Evolutionary conservation across 2,329 filamentous ascomycete genomes (phyloP), one percentile per base, ranked within the genome.

Genomic region (Sphaerostilbella broomeana): DNA sequence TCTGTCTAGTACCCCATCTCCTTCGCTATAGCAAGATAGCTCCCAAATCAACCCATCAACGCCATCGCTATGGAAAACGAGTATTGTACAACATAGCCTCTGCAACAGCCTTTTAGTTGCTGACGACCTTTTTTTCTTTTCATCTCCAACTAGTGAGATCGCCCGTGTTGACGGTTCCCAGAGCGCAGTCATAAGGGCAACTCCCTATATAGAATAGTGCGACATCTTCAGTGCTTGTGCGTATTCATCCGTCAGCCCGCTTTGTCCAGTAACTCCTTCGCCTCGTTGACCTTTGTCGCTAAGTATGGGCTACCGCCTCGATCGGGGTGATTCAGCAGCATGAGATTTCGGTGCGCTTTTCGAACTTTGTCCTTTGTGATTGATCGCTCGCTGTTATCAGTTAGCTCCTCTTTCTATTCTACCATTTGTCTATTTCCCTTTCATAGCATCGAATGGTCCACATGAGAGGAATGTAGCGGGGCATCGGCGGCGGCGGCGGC

Each of bases 271-370:
- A 97, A 78, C 61, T 97, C 90, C 65, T 98, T 98, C 26, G 92
- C 92, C 64, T 98, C 92, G 67, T 98, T 98, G 60, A 98, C 84
- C 65, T 98, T 98, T 38, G 89, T 95, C 11, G 92, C 92, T 30
- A 98, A 69, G 60, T 97, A 98, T 6, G 92, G 92, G 59, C 88
- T 95, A 26, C 92, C 92, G 50, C 92, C 92, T 58, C 92, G 84
- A 72, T 98, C 92, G 48, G 92, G 92, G 64, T 98, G 92, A 72
- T 98, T 98, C 50, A 95, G 73, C 41, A 98, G 79, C 90, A 98
- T 98, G 51, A 97, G 79, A 39, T 82, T 87, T 48, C 92, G 83
- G 67, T 98, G 92, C 53, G 89, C 87, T 69, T 95, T 95, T 60
- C 92, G 86, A 54, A 98, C 72, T 60, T 94, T 92, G 32, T 97